Evolutionary conservation across 306 rosid species (phyloP), one percentile per base, ranked within the genome.

Genomic region (Lithocarpus polystachyus): DNA sequence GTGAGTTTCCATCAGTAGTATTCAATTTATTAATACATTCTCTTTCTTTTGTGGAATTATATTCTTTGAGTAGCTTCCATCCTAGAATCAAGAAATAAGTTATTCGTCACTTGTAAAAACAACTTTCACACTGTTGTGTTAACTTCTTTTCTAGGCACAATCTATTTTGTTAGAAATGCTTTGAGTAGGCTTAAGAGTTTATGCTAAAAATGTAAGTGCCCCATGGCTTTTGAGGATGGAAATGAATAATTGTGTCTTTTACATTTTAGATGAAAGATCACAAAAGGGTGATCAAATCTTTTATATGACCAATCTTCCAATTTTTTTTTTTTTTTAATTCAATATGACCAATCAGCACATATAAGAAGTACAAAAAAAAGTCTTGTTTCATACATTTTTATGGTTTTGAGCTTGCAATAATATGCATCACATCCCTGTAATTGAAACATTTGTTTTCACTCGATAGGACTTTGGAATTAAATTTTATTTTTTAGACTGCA

Each of bases 1-100:
- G 98, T 89, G 75, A 75, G 76, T 79, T 77, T 74, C 80, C n/a
- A 62, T 45, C 55, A 61, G 69, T 22, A 5, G 37, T 22, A 28
- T 67, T 6, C 11, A 18, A 18, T 17, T 8, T 19, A 8, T 19
- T 33, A 7, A 64, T 33, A 4, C 19, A 31, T 22, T 35, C 51
- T 35, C 23, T 67, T 5, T 67, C 24, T 59, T 59, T 67, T 5
- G 26, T 67, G 19, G 52, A 19, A 11, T 35, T 31, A 19, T 19
- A 67, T 52, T 31, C 24, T 64, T 23, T 29, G 45, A 2, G 24
- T 31, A 35, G 26, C 10, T 67, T 19, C 13, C 24, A 7, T 67
- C 51, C 52, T 19, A 35, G 72, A 67, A 67, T 31, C 7, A 19
- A 52, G 48, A 35, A 33, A 10, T 12, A 48, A 67, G 43, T 6